Evolutionary conservation across 306 rosid species (phyloP).

Genomic region (Glycine latifolia): DNA sequence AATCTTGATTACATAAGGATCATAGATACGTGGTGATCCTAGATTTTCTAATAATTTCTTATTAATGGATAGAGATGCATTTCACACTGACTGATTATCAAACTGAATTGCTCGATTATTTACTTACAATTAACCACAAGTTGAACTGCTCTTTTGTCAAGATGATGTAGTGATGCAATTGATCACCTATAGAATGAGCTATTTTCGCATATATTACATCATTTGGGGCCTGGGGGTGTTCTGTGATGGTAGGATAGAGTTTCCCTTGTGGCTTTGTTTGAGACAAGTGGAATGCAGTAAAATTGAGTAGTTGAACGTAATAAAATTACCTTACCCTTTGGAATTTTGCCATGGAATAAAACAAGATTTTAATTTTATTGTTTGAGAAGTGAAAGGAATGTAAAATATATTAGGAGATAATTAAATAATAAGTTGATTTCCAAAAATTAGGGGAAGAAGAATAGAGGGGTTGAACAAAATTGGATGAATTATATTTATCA

Average conservation of each 20-base stretch:
- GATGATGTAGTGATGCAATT: background rate
- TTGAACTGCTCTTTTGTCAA: background rate
- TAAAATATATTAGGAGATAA: background rate
- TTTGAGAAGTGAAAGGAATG: background rate
- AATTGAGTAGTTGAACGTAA: background rate
- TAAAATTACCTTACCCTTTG: background rate
- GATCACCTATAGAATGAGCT: background rate
- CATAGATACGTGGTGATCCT: too few species aligned
- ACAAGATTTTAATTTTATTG: background rate
- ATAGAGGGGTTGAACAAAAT: background rate
- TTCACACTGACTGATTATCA: background rate
- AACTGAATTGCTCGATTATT: background rate
- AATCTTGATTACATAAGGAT: too few species aligned
- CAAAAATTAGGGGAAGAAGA: background rate
- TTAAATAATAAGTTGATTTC: background rate
- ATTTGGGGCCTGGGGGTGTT: background rate
- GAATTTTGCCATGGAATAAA: background rate
- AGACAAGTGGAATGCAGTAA: background rate
- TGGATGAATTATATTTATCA: background rate
- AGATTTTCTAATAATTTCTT: too few species aligned
- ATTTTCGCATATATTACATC: background rate
- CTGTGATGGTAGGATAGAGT: background rate
- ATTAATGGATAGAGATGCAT: too few species aligned
- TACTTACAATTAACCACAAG: background rate
- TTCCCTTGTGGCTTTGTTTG: background rate